phyloP scores from a whole-genome alignment of 75 land plant genomes.

The Pinus tabuliformis region DNA sequence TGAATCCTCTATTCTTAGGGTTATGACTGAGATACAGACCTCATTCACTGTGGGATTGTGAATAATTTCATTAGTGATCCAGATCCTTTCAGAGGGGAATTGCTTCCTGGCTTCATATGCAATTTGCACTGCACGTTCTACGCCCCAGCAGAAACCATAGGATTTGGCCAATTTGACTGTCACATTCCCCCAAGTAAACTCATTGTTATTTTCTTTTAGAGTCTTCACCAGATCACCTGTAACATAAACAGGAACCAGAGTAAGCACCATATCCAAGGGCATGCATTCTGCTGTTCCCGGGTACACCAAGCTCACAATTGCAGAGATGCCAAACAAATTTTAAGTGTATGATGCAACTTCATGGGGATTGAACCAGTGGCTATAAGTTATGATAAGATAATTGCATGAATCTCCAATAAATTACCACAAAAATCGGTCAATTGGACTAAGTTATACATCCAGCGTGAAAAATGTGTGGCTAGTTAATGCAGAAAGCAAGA shows the following conservation, averaged over 20 bases:
- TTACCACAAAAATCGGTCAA: no score
- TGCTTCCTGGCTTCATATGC: slow-evolving; percentile 95
- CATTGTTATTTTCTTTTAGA: slow-evolving; percentile 76
- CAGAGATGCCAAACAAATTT: no score
- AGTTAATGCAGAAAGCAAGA: no score
- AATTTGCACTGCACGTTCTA: slow-evolving; percentile 92
- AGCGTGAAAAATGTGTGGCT: no score
- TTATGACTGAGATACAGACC: slow-evolving; percentile 30
- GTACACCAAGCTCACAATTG: no score
- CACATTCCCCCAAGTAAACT: slow-evolving; percentile 82
- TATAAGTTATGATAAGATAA: no score
- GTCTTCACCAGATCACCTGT: slow-evolving; percentile 84
- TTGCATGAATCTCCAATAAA: no score
- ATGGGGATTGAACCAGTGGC: no score
- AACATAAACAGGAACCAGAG: not conserved
- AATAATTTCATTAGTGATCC: slow-evolving; percentile 96
- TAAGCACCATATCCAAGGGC: no score
- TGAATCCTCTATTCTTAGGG: not conserved
- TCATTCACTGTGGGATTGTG: slow-evolving; percentile 94
- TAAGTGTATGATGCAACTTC: no score
- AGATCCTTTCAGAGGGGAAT: slow-evolving; percentile 75
- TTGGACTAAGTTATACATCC: no score
- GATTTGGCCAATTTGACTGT: slow-evolving; percentile 90
- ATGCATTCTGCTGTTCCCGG: no score
- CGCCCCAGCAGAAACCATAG: slow-evolving; percentile 97